These are phyloP conservation scores for Narthecium ossifragum DNA, from an alignment of 106 monocot genomes.

Conservation along the genomic window DNA sequence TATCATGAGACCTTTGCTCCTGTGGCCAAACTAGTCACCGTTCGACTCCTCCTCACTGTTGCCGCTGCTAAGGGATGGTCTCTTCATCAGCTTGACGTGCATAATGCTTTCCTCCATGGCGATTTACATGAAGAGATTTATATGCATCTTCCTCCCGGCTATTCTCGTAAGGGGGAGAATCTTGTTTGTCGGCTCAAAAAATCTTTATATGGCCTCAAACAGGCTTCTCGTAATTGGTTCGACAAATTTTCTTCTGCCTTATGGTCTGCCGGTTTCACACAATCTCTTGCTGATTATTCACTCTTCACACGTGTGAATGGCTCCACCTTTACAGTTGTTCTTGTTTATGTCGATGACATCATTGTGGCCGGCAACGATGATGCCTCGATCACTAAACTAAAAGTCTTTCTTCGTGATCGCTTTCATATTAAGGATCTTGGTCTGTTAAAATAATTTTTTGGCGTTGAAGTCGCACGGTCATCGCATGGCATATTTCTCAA, in stretches of 20 bases:
- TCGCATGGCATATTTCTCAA: background rate
- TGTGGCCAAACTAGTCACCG: background rate
- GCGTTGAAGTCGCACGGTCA: constrained; percentile 9
- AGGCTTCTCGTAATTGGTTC: constrained; percentile 22
- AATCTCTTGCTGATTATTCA: constrained; percentile 9
- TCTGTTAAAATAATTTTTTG: constrained; percentile 12
- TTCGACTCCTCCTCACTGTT: background rate
- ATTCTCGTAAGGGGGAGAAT: background rate
- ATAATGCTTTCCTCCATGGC: constrained; percentile 12
- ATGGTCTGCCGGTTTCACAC: background rate
- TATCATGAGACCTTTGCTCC: constrained; percentile 2
- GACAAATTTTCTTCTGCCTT: background rate
- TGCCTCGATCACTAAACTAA: background rate
- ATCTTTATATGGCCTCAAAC: constrained; percentile 13
- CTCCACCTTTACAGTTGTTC: background rate
- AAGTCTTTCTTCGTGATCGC: background rate
- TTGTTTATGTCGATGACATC: constrained; percentile 24
- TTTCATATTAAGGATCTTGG: constrained; percentile 22
- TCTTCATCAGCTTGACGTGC: background rate
- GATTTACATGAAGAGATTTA: constrained; percentile 12
- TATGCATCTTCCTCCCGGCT: constrained; percentile 2
- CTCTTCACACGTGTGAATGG: background rate
- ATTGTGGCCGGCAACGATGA: constrained; percentile 2
- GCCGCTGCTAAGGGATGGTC: background rate
- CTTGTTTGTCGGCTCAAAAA: constrained; percentile 2